Base-by-base conservation (phyloP, 2,329 filamentous ascomycete genomes). In the Corinectria fuckeliana region DNA sequence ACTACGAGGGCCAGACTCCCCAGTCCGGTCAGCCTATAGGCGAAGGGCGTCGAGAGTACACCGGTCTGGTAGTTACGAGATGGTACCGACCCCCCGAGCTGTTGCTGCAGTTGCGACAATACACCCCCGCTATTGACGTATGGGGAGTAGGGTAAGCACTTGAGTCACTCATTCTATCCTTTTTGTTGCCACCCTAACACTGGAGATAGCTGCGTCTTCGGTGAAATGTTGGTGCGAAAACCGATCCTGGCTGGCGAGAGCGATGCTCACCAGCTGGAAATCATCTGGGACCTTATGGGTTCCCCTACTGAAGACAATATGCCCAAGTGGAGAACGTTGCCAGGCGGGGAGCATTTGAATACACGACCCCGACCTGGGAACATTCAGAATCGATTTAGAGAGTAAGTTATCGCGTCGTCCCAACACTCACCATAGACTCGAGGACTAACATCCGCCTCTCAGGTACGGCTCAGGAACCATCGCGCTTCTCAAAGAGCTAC, bases 21-120 rank as follows among this genome's bases (percentile, higher is more conserved):
- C 85, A 87, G 56, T 81, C 91, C 21, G 93, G 93, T 1, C 85
- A 84, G 60, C 91, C 93, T 34, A 92, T 92, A 62, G 94, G 95
- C 41, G 90, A 94, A 56, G 93, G 93, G 1, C 87, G 86, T 57
- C 85, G 93, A 71, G 93, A 98, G 64, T 99, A 99, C 77, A 99
- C 95, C 4, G 93, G 91, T n/a, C 81, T 98, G 13, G 95, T 99
- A 16, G 95, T 99, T 10, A 99, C 95, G 14, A 83, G 95, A 71
- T 99, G 95, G 95, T 99, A 99, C 75, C 85, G 95, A 21, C 95
- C 95, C 30, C 95, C 95, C 0, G 95, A 99, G 82, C 82, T 99
- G 36, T 81, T 99, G 28, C 83, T 99, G 48, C 91, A 94, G 64
- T 82, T 99, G 28, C 89, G 93, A 69, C 88, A 88, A 66, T 99